These are phyloP conservation scores for Kodamaea arcana DNA, from an alignment of 1,139 yeast species.

Conservation along the genomic window DNA sequence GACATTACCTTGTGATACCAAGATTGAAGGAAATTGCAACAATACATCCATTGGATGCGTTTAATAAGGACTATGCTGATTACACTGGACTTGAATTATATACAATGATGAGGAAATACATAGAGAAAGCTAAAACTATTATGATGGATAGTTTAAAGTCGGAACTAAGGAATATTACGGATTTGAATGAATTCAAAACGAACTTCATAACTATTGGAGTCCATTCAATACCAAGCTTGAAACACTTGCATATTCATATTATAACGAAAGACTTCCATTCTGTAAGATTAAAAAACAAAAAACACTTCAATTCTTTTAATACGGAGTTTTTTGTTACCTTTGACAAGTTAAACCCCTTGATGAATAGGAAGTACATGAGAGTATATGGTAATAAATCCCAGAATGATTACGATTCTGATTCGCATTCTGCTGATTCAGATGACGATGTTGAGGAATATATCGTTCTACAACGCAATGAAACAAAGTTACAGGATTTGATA, in stretches of 20 bases:
- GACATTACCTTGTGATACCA: slow-evolving; percentile 64
- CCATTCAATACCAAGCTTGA: slow-evolving; percentile 68
- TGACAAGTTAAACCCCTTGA: slow-evolving; percentile 26
- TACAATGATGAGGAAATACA: slow-evolving; percentile 29
- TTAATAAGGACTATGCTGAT: slow-evolving; percentile 26
- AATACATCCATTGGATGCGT: slow-evolving; percentile 52
- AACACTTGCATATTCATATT: slow-evolving; percentile 69
- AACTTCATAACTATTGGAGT: slow-evolving; percentile 56
- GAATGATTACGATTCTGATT: slow-evolving; percentile 17
- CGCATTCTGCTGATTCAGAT: slow-evolving; percentile 13
- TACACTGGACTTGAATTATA: slow-evolving; percentile 23
- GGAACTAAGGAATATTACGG: slow-evolving; percentile 6
- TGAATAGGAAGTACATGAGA: slow-evolving; percentile 7
- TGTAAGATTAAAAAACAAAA: slow-evolving; percentile 50
- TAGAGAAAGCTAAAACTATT: slow-evolving; percentile 39
- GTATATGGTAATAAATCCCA: slow-evolving; percentile 2
- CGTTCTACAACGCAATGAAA: slow-evolving; percentile 8
- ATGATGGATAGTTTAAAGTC: slow-evolving; percentile 33
- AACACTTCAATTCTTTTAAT: slow-evolving; percentile 70
- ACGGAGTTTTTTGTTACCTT: slow-evolving; percentile 61
- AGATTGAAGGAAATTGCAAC: slow-evolving; percentile 36
- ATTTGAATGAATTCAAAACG: slow-evolving; percentile 20
- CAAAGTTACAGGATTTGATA: slow-evolving; percentile 22
- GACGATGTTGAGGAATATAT: slow-evolving; percentile 5
- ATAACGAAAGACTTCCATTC: slow-evolving; percentile 63